Conservation (phyloP, 345 rosid species). For the Euphorbia peplus region DNA sequence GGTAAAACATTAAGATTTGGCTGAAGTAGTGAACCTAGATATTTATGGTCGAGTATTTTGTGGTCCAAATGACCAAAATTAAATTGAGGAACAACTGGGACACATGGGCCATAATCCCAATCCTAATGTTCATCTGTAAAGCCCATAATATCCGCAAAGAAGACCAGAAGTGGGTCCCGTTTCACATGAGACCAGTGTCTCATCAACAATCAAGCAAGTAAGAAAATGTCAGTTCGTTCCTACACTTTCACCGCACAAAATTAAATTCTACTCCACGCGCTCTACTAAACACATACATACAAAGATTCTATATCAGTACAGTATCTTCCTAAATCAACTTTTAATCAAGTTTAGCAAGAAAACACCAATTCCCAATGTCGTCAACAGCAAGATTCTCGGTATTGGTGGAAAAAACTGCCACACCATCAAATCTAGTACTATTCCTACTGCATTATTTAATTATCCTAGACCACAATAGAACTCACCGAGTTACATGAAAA, state of each 20-base stretch:
- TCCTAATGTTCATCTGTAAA: too few relatives aligned
- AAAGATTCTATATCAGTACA: background rate
- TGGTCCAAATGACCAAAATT: too few relatives aligned
- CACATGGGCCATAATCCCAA: background rate
- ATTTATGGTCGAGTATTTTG: too few relatives aligned
- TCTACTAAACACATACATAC: background rate
- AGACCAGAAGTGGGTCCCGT: background rate
- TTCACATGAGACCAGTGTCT: background rate
- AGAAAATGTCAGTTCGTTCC: background rate
- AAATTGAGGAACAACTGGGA: background rate
- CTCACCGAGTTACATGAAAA: background rate
- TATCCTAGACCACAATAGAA: background rate
- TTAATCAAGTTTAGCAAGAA: background rate
- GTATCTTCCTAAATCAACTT: background rate
- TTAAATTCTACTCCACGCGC: background rate
- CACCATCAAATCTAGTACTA: constrained; percentile 2
- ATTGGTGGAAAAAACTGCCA: constrained; percentile 7
- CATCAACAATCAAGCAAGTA: background rate
- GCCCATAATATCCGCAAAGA: too few relatives aligned
- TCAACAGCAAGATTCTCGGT: constrained; percentile 32
- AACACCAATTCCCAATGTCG: constrained; percentile 23
- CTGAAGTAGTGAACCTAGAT: too few relatives aligned
- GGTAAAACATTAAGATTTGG: too few relatives aligned
- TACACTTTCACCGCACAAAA: background rate
- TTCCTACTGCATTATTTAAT: background rate